These are phyloP conservation scores for Metschnikowia kunwiensis DNA, from an alignment of 805 yeast species.

Conservation along the genomic window DNA sequence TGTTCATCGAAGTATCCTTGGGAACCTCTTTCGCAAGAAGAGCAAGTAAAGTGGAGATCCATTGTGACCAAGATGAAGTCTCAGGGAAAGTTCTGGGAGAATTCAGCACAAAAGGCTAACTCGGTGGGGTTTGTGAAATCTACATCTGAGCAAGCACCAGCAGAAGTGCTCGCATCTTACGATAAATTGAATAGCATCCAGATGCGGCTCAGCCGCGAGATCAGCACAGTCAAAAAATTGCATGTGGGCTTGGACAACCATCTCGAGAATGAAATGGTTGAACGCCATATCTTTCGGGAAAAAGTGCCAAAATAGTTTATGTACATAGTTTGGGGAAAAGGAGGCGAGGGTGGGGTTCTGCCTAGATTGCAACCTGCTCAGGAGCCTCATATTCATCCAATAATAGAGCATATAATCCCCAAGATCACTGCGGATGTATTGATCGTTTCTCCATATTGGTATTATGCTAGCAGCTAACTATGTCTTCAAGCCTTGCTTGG, in stretches of 20 bases:
- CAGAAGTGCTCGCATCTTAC: constrained; percentile 7
- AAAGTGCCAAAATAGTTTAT: too few species aligned
- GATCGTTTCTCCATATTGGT: too few species aligned
- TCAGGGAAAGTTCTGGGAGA: constrained; percentile 6
- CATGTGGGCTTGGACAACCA: constrained; percentile 10
- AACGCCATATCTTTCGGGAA: too few species aligned
- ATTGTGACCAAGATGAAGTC: neutral
- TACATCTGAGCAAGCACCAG: constrained; percentile 2
- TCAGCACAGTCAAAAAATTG: constrained; percentile 9
- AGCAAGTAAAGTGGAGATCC: constrained; percentile 7
- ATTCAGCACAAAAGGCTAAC: constrained; percentile 2
- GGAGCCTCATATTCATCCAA: too few species aligned
- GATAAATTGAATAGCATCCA: constrained; percentile 5
- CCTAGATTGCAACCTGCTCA: too few species aligned
- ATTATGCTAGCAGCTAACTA: too few species aligned
- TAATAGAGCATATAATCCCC: too few species aligned
- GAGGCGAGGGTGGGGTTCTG: too few species aligned
- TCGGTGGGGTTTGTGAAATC: constrained; percentile 3
- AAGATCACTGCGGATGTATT: too few species aligned
- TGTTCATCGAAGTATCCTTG: constrained; percentile 8
- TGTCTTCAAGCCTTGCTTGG: too few species aligned
- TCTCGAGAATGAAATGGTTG: constrained; percentile 11
- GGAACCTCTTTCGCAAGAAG: constrained; percentile 9
- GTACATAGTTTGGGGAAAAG: constrained; percentile 1
- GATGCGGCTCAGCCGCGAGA: constrained; percentile 11